Conservation (phyloP, 2,329 filamentous ascomycete species). For the Colletotrichum sp. region DNA sequence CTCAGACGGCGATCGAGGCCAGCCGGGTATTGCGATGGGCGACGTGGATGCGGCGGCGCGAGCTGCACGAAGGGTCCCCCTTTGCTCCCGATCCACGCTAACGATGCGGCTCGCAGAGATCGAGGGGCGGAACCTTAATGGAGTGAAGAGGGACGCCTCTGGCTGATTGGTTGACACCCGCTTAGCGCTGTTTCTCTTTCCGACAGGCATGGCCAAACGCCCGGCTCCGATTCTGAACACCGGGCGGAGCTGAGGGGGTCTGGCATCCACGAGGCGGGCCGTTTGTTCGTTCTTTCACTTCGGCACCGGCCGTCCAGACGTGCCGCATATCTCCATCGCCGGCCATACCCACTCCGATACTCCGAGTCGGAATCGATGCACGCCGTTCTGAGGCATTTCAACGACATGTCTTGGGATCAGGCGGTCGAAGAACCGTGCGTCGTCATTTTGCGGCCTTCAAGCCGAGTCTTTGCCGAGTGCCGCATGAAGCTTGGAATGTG, state of each 20-base stretch:
- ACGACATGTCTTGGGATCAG: not conserved
- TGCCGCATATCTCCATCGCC: too few relatives aligned
- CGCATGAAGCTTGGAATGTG: not conserved
- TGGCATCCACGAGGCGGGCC: not conserved
- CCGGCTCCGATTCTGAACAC: not conserved
- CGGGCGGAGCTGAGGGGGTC: too few relatives aligned
- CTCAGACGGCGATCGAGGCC: not conserved
- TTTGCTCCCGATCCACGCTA: conserved; percentile 32
- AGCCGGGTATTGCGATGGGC: not conserved
- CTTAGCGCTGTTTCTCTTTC: not conserved
- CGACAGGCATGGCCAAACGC: not conserved
- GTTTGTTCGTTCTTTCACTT: not conserved
- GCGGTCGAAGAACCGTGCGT: not conserved
- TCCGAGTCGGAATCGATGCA: too few relatives aligned
- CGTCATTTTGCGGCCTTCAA: not conserved
- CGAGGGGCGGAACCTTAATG: conserved; percentile 17
- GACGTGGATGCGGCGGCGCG: not conserved
- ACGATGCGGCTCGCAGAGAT: conserved; percentile 30
- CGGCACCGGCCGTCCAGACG: too few relatives aligned
- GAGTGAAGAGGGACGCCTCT: too few relatives aligned
- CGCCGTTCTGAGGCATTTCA: not conserved
- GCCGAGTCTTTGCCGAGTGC: not conserved
- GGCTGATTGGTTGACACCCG: not conserved
- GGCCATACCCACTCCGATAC: too few relatives aligned
- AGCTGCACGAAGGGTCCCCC: conserved; percentile 14